Percentiles rank a stretch among this genome's conserved stretches.
Conservation (phyloP, 1,139 yeast genomes). For the Hanseniaspora uvarum region DNA sequence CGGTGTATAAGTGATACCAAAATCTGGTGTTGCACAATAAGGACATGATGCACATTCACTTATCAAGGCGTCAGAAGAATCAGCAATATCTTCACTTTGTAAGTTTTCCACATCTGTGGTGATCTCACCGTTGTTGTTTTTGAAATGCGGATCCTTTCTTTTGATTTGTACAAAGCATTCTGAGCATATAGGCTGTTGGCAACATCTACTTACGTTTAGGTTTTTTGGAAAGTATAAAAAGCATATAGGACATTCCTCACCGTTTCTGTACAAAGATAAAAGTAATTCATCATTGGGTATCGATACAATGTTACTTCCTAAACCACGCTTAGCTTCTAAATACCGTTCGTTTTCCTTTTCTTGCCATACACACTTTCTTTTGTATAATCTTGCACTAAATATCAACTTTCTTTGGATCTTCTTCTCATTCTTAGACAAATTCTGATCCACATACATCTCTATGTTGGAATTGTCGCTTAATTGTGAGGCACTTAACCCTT, state of each 20-base stretch:
- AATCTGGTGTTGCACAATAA: slow-evolving; percentile 78
- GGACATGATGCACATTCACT: slow-evolving; percentile 90
- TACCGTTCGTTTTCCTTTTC: slow-evolving; percentile 43
- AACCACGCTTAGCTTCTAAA: slow-evolving; percentile 33
- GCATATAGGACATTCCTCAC: slow-evolving; percentile 88
- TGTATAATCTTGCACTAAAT: slow-evolving; percentile 40
- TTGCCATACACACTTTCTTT: slow-evolving; percentile 44
- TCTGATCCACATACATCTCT: slow-evolving; percentile 40
- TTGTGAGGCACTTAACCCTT: slow-evolving; percentile 36
- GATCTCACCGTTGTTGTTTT: slow-evolving; percentile 55
- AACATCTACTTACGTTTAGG: slow-evolving; percentile 77
- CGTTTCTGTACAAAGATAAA: slow-evolving; percentile 47
- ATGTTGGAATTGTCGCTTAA: slow-evolving; percentile 26
- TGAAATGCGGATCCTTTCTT: slow-evolving; percentile 82
- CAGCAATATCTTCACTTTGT: slow-evolving; percentile 30
- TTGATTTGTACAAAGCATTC: slow-evolving; percentile 96
- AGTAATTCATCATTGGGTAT: slow-evolving; percentile 37
- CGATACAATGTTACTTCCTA: slow-evolving; percentile 24
- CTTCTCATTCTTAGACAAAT: slow-evolving; percentile 38
- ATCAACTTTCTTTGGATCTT: slow-evolving; percentile 48
- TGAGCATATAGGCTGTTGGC: slow-evolving; percentile 86
- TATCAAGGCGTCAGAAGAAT: slow-evolving; percentile 52
- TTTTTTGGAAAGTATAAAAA: slow-evolving; percentile 74
- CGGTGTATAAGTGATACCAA: slow-evolving; percentile 72
- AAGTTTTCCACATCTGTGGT: slow-evolving; percentile 21